Base-by-base conservation (phyloP, 306 rosid species). In the Castanea crenata region DNA sequence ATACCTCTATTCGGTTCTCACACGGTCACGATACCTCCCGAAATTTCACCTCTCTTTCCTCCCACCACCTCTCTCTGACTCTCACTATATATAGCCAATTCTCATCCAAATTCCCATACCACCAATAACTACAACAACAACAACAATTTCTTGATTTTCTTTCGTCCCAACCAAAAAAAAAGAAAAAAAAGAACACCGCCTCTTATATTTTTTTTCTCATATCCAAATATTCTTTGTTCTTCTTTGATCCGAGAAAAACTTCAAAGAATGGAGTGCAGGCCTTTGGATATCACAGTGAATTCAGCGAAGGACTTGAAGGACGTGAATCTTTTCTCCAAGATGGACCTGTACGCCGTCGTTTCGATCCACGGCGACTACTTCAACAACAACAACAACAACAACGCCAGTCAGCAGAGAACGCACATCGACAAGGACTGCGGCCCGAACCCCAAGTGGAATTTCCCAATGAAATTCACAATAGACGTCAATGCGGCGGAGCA, bases 281-380 rank as follows among this genome's bases (percentile, higher is more conserved):
- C 74, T 54, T 65, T 89, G 20, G 89, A 89, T 6, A 8, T 89
- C 38, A 82, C 67, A 0, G 51, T 89, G 52, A 71, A 71, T 62
- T 82, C 75, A 1, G 92, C 90, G 62, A 65, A 71, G 1, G 90
- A 67, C 73, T 34, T 89, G 46, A 87, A 87, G 83, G 79, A 85
- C 8, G 86, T 89, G 44, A 87, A 89, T 61, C 52, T 78, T 31
- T 25, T 87, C 56, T 83, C 92, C 56, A 89, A 74, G 80, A 89
- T 89, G 91, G 92, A 89, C 49, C 89, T 87, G 19, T 89, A 85
- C 85, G 91, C 88, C 78, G 77, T 74, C 70, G 89, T 87, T 25
- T 64, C 84, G 2, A 72, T 89, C 85, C 25, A 81, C 79, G 89
- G 89, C 21, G 83, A 78, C 62, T 68, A 68, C 27, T 41, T 2